phyloP scores from a whole-genome alignment of 139 green algal genomes.

The Pleodorina starrii region DNA sequence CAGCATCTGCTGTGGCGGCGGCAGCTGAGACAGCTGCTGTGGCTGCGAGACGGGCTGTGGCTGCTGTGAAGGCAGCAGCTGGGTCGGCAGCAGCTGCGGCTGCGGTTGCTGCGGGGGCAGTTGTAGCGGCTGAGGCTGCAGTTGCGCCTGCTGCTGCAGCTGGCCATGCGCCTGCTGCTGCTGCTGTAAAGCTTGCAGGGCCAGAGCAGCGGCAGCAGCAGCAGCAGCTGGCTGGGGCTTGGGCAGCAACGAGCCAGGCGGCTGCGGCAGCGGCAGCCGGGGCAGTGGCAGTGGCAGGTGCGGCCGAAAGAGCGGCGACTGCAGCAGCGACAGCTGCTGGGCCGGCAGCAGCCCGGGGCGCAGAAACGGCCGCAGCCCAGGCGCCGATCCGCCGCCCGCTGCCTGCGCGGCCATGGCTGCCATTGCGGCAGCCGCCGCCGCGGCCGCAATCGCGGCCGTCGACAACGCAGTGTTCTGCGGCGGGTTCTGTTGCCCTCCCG shows the following conservation, averaged over 20 bases:
- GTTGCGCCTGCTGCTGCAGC: conserved; percentile 15
- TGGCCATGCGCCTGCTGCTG: background rate
- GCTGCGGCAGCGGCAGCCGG: no score
- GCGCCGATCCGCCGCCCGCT: background rate
- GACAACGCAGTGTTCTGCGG: conserved; percentile 8
- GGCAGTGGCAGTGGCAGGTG: background rate
- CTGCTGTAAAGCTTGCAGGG: background rate
- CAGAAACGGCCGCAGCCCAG: background rate
- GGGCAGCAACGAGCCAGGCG: background rate
- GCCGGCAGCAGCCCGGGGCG: background rate
- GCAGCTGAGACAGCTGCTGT: conserved; percentile 1
- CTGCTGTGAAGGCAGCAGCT: background rate
- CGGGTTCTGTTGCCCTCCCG: background rate
- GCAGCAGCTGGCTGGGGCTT: conserved; percentile 1
- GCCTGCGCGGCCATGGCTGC: background rate
- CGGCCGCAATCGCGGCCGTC: conserved; percentile 14
- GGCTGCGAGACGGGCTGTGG: no score
- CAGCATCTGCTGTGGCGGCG: background rate
- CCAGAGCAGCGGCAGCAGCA: background rate
- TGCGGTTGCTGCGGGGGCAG: background rate
- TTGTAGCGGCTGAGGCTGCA: background rate
- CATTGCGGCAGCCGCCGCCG: conserved; percentile 3
- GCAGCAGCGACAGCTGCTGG: conserved; percentile 9
- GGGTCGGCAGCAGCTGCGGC: background rate
- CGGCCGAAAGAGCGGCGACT: background rate